phyloP scores from a whole-genome alignment of 2,329 filamentous ascomycete genomes.

The Colletotrichum lentis region DNA sequence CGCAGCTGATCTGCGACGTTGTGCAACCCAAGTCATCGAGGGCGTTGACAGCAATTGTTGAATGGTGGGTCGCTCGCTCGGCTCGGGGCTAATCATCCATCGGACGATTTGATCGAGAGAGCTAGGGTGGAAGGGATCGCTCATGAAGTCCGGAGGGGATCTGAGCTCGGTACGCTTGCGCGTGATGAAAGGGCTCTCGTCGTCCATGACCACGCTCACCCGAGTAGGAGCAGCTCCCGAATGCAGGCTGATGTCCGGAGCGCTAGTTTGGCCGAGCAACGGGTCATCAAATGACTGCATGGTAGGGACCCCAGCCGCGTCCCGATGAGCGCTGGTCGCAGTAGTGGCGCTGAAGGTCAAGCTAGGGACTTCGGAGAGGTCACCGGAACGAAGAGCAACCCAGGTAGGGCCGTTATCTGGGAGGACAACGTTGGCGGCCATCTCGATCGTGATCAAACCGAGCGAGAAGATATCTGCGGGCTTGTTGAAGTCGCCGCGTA shows the following conservation, averaged over 20 bases:
- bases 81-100: conserved; percentile 86
- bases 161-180: conserved; percentile 59
- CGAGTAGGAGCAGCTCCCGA: conserved; percentile 49
- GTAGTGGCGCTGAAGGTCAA: conserved; percentile 79
- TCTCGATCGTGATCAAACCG: conserved; percentile 93
- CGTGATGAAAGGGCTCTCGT: conserved; percentile 45
- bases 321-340: conserved; percentile 30
- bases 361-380: conserved; percentile 87
- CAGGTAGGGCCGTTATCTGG: conserved; percentile 92
- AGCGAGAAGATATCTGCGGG: conserved; percentile 94
- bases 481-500: conserved; percentile 86
- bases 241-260: conserved; percentile 40
- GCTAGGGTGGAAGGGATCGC: conserved; percentile 73
- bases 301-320: conserved; percentile 37
- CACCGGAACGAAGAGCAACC: conserved; percentile 87
- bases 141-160: conserved; percentile 87
- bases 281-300: conserved; percentile 36
- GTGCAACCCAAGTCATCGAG: conserved; percentile 81
- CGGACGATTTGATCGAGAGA: conserved; percentile 85
- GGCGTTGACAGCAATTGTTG: conserved; percentile 76
- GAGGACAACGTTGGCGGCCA: conserved; percentile 90
- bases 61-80: conserved; percentile 75
- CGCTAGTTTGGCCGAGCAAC: conserved; percentile 32
- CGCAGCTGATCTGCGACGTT: conserved; percentile 82
- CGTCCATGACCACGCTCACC: conserved; percentile 44